A percentile compares a stretch with the other conserved stretches of the same genome.
These are phyloP conservation scores for Eucalyptus pauciflora DNA, from an alignment of 345 rosid genomes.

Conservation along the genomic window DNA sequence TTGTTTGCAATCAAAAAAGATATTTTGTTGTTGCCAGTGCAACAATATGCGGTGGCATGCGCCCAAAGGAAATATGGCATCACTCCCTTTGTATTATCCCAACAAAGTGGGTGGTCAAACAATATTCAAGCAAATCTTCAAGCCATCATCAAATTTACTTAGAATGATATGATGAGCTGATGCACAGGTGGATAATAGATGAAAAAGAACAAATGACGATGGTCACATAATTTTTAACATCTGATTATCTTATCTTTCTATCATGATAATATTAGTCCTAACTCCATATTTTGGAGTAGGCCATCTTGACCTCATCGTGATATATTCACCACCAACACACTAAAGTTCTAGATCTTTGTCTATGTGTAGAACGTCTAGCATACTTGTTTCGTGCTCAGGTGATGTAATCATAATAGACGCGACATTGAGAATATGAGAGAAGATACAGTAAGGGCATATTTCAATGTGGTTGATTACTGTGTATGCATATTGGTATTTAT, in stretches of 20 bases:
- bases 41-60: neutral
- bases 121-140: neutral
- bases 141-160: neutral
- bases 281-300: neutral
- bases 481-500: too few relatives aligned
- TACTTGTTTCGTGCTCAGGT: neutral
- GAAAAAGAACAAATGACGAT: accelerated
- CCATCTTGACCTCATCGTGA: neutral
- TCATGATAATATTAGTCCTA: neutral
- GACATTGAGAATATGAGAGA: accelerated
- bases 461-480: too few relatives aligned
- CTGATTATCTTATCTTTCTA: neutral
- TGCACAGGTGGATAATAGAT: neutral
- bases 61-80: neutral
- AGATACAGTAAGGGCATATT: too few relatives aligned
- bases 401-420: too few relatives aligned
- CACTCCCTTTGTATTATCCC: neutral
- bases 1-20: too few relatives aligned
- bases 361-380: neutral
- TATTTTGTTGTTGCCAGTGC: neutral
- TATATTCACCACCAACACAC: neutral
- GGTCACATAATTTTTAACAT: neutral
- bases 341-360: neutral
- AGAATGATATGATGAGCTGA: neutral
- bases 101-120: neutral